Evolutionary conservation across 2,329 filamentous ascomycete species (phyloP).

Genomic region (Lecanoromycetidae sp.): DNA sequence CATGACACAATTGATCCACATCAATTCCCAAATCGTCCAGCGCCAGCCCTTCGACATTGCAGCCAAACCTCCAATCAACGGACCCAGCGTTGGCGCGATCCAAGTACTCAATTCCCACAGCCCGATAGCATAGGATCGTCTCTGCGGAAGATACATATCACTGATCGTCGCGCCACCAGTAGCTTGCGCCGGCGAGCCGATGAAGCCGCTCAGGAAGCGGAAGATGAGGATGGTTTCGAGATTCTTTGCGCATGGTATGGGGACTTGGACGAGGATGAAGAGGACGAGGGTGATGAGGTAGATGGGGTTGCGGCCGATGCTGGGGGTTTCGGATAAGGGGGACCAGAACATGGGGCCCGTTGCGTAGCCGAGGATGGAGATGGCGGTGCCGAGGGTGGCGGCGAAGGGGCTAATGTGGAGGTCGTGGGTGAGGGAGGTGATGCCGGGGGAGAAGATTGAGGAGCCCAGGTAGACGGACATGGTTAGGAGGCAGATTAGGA

Average conservation of each 20-base stretch:
- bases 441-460: constrained; percentile 4
- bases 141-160: constrained; percentile 31
- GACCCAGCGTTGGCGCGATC: constrained; percentile 31
- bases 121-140: constrained; percentile 29
- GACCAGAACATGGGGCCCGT: constrained; percentile 10
- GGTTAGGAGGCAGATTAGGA: not conserved
- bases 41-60: constrained; percentile 24
- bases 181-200: constrained; percentile 35
- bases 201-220: constrained; percentile 41
- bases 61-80: constrained; percentile 31
- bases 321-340: constrained; percentile 32
- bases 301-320: constrained; percentile 37
- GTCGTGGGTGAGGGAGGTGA: not conserved
- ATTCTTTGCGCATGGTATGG: constrained; percentile 28
- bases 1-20: constrained; percentile 25
- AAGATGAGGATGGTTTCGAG: constrained; percentile 41
- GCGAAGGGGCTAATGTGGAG: not conserved
- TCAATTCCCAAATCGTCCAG: constrained; percentile 16
- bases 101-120: constrained; percentile 32
- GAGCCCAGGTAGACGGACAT: constrained; percentile 1
- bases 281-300: constrained; percentile 38
- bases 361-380: constrained; percentile 7
- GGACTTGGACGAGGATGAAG: constrained; percentile 34
- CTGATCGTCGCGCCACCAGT: constrained; percentile 34
- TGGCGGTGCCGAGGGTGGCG: constrained; percentile 4